Percentiles rank a stretch among this genome's conserved stretches.
Evolutionary conservation across 2,329 filamentous ascomycete genomes (phyloP).

Genomic region (Colletotrichum acutatum): DNA sequence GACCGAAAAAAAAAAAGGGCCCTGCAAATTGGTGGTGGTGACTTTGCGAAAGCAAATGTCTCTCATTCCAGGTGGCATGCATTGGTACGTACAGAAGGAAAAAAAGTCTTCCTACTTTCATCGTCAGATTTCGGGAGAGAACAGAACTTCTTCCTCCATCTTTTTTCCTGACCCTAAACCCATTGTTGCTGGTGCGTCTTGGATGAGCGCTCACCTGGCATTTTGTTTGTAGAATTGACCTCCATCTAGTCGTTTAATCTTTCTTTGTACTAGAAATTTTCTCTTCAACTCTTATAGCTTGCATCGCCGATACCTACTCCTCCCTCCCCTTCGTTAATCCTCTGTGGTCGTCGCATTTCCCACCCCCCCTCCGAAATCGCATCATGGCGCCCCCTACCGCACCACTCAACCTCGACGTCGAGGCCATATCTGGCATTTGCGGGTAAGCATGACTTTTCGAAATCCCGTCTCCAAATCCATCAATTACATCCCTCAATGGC

Average conservation of each 20-base stretch:
- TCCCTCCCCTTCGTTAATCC: conserved; percentile 5
- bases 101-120: conserved; percentile 29
- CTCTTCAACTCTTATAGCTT: not conserved
- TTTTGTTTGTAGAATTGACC: not conserved
- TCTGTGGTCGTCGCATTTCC: conserved; percentile 22
- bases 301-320: not conserved
- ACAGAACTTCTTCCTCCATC: not conserved
- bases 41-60: conserved; percentile 20
- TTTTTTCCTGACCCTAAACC: conserved; percentile 9
- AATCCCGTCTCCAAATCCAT: not conserved
- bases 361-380: conserved; percentile 2
- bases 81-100: conserved; percentile 2
- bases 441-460: conserved; percentile 64
- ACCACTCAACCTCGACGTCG: conserved; percentile 81
- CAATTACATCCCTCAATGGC: not conserved
- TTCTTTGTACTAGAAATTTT: not conserved
- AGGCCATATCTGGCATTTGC: conserved; percentile 92
- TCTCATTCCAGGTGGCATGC: not conserved
- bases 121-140: conserved; percentile 10
- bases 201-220: not conserved
- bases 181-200: not conserved
- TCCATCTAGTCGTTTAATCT: not conserved
- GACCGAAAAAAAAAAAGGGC: not conserved
- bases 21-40: conserved; percentile 6
- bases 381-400: conserved; percentile 66